phyloP scores from a whole-genome alignment of 257 asterid genomes.

The Pogostemon cablin region DNA sequence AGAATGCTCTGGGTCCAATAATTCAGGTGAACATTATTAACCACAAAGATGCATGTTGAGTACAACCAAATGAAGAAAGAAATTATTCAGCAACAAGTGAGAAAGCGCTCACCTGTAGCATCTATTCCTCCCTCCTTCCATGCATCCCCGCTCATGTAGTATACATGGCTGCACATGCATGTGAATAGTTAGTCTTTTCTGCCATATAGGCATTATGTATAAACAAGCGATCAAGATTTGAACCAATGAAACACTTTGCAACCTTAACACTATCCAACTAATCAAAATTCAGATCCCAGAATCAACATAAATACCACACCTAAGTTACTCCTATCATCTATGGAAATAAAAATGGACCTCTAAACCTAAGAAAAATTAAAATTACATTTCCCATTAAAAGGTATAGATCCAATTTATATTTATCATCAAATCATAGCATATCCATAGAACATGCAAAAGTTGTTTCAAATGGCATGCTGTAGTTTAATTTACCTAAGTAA shows the following conservation, averaged over 20 bases:
- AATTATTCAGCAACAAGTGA: conserved; percentile 16
- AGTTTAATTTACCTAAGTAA: neutral
- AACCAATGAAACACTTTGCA: neutral
- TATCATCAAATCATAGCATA: neutral
- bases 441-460: neutral
- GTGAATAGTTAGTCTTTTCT: conserved; percentile 29
- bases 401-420: neutral
- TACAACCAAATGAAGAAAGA: conserved; percentile 16
- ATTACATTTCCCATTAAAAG: neutral
- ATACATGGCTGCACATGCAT: conserved; percentile 80
- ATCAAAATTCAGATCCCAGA: conserved; percentile 1
- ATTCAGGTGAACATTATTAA: conserved; percentile 23
- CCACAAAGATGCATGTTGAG: neutral
- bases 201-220: conserved; percentile 11
- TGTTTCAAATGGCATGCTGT: neutral
- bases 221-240: neutral
- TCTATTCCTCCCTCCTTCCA: conserved; percentile 99
- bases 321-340: too few species aligned
- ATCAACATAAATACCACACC: neutral
- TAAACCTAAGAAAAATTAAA: conserved; percentile 7
- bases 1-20: neutral
- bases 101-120: conserved; percentile 83
- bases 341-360: neutral
- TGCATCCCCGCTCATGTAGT: conserved; percentile 99
- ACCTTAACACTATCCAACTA: conserved; percentile 17